Percentiles rank a stretch among this genome's conserved stretches.
These are phyloP conservation scores for Wickerhamomyces hampshirensis DNA, from an alignment of 805 yeast genomes.

Conservation along the genomic window DNA sequence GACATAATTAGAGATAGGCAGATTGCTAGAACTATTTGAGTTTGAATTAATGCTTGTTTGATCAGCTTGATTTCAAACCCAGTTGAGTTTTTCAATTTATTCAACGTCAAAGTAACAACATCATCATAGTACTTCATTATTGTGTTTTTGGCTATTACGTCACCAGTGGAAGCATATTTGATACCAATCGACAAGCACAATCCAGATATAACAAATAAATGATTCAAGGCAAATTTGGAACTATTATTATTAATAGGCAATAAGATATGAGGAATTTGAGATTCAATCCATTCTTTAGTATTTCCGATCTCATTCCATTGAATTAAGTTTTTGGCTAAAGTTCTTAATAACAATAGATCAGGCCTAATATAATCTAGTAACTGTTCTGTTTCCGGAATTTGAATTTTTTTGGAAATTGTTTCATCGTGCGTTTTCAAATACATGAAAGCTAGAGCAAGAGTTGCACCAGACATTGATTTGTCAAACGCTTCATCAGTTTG, in stretches of 20 bases:
- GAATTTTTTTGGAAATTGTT: conserved; percentile 55
- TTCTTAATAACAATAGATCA: conserved; percentile 61
- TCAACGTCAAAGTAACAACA: conserved; percentile 7
- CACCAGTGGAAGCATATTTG: conserved; percentile 66
- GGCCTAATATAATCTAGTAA: conserved; percentile 69
- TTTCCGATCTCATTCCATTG: conserved; percentile 20
- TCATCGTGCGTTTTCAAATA: conserved; percentile 62
- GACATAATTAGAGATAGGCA: conserved; percentile 76
- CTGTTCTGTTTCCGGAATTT: conserved; percentile 55
- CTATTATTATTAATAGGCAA: conserved; percentile 31
- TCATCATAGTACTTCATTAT: conserved; percentile 39
- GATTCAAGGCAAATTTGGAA: conserved; percentile 33
- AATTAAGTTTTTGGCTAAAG: conserved; percentile 37
- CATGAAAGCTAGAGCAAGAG: conserved; percentile 69
- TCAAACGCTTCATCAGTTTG: conserved; percentile 56
- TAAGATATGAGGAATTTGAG: conserved; percentile 48
- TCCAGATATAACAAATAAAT: conserved; percentile 69
- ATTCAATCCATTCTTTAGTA: conserved; percentile 20
- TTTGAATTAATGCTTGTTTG: conserved; percentile 44
- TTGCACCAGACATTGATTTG: conserved; percentile 66
- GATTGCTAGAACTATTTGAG: conserved; percentile 56
- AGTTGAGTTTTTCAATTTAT: conserved; percentile 22
- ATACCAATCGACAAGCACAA: conserved; percentile 69
- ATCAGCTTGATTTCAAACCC: conserved; percentile 56
- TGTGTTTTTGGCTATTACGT: conserved; percentile 47